A percentile compares a stretch with the other conserved stretches of the same genome.
These are phyloP conservation scores for Auriscalpium vulgare DNA, from an alignment of 768 basidiomycete genomes.

Conservation along the genomic window DNA sequence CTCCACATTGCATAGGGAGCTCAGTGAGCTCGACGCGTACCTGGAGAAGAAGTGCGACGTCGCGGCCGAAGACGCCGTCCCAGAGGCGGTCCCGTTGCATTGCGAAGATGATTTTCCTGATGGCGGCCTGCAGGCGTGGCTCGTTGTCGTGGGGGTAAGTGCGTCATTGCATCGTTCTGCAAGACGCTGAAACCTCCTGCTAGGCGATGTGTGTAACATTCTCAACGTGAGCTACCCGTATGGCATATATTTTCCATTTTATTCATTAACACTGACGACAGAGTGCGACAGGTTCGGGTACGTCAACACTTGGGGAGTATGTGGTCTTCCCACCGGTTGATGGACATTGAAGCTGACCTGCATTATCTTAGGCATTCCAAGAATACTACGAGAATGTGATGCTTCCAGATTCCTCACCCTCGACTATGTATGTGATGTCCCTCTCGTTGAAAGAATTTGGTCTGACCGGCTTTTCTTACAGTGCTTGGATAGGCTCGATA, in stretches of 20 bases:
- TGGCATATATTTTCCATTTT: neutral
- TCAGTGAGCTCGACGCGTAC: neutral
- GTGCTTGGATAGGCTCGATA: conserved; percentile 76
- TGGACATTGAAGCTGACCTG: neutral
- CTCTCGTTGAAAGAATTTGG: no score
- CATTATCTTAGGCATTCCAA: conserved; percentile 52
- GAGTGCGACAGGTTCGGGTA: conserved; percentile 45
- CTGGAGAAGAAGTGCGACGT: neutral
- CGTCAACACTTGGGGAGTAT: conserved; percentile 69
- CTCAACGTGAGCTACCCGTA: conserved; percentile 28
- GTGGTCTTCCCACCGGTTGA: conserved; percentile 15
- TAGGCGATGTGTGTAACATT: conserved; percentile 29
- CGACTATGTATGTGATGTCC: conserved; percentile 43
- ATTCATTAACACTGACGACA: neutral
- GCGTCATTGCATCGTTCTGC: neutral
- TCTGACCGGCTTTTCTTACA: conserved; percentile 18
- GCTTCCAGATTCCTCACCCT: conserved; percentile 42
- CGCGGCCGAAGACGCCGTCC: neutral
- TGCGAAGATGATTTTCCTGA: conserved; percentile 28
- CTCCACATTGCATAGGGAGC: no score
- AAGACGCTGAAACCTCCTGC: neutral
- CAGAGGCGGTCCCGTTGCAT: neutral
- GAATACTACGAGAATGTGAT: conserved; percentile 54
- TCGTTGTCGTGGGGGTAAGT: conserved; percentile 33
- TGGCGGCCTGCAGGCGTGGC: conserved; percentile 37